Evolutionary conservation across 2,329 filamentous ascomycete genomes (phyloP), one percentile per base, ranked within the genome.

Genomic region (Diplocarpon mali): DNA sequence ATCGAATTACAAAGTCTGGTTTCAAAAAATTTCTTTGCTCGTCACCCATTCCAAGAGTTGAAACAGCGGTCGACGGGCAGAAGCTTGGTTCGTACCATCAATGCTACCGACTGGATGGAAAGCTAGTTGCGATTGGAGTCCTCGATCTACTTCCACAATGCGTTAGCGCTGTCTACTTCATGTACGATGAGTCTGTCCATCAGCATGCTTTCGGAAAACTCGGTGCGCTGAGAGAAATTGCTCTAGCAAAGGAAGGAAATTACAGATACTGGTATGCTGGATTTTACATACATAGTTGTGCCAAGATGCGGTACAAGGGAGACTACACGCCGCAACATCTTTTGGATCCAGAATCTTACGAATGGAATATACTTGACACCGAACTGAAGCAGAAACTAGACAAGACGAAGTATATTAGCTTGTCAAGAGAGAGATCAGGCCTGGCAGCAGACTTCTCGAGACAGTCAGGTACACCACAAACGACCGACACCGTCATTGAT

Each of bases 221-320:
- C 5, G 80, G 82, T 30, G 85, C 85, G 1, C 61, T 90, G 49
- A 69, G 80, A 49, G 85, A 92, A 62, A 83, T 85, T 49, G 69
- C 78, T 0, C 62, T 92, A 24, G 81, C 85, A 0, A 65, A 71
- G 2, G 84, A 90, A 57, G 69, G 68, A 5, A 80, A 76, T 0
- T 88, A 89, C 55, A 66, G 72, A 35, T 92, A 85, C 72, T 92
- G 86, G 73, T 92, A 90, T 64, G 81, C 76, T 5, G 80, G 85
- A 5, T 90, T 79, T 62, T 92, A 90, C 57, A 90, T 92, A 47
- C 84, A 89, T 61, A 78, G 68, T 44, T 90, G 85, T 57, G 70
- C 75, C 42, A 92, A 92, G 67, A 90, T 92, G 85, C 71, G 72
- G 54, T 92, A 92, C 68, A 92, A 92, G 67, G 82, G 80, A 46